A percentile compares a stretch with the other conserved stretches of the same genome.
These are phyloP conservation scores for Carex pumila DNA, from an alignment of 176 grass and related monocot species.

Conservation along the genomic window DNA sequence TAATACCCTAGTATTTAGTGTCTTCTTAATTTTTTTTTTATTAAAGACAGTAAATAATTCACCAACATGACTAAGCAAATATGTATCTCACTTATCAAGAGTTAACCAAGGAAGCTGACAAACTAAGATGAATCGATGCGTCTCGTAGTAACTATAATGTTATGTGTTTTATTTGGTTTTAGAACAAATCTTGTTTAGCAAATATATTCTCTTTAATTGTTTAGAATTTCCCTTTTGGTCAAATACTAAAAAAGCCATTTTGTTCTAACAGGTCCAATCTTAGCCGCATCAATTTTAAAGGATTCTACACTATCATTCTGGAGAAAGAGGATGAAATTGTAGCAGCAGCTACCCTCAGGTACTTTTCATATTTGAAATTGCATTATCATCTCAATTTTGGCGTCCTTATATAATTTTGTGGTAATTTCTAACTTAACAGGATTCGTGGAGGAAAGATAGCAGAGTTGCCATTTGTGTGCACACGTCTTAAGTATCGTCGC, in stretches of 20 bases:
- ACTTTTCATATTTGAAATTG: constrained; percentile 7
- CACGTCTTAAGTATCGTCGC: constrained; percentile 34
- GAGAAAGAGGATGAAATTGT: constrained; percentile 57
- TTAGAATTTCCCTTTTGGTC: neutral
- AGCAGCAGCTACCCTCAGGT: constrained; percentile 68
- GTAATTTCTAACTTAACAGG: constrained; percentile 35
- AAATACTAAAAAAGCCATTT: neutral
- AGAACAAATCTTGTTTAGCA: neutral
- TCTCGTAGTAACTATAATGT: neutral
- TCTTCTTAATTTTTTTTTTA: neutral
- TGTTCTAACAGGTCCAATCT: constrained; percentile 43
- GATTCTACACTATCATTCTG: constrained; percentile 66
- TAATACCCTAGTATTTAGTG: neutral
- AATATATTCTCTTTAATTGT: neutral
- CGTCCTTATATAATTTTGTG: neutral
- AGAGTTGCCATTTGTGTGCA: constrained; percentile 64
- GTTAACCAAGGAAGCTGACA: neutral
- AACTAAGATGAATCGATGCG: neutral
- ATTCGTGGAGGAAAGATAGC: constrained; percentile 60
- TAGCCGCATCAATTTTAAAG: constrained; percentile 61
- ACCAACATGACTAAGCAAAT: neutral
- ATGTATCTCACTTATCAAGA: neutral
- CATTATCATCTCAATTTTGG: neutral
- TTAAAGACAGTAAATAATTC: neutral
- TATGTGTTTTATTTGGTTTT: constrained; percentile 1